Base-by-base conservation (phyloP, 768 basidiomycete species). In the Boletus speciosus region DNA sequence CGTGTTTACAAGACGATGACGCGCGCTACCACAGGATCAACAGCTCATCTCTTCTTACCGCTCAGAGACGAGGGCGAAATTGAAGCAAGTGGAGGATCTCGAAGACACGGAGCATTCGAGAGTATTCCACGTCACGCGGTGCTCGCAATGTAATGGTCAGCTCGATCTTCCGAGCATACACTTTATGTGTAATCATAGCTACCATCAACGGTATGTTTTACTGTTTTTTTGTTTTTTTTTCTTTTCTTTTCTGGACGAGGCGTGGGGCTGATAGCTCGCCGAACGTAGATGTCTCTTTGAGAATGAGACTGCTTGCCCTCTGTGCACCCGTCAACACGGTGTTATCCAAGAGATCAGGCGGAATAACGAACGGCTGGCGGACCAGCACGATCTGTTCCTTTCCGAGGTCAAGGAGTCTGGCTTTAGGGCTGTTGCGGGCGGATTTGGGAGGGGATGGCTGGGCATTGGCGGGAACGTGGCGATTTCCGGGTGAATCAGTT, bases 101-200 rank as follows among this genome's bases (percentile, higher is more conserved):
- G 80, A 85, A 5, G 88, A 96, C 70, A 77, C 84, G 7, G 81
- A 84, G 21, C 81, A 85, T 49, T 90, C 97, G 1, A 81, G 83
- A 19, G 88, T 98, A 21, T 97, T 98, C 77, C 94, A 98, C 66
- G 90, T 96, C 56, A 95, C 94, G 8, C 79, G 93, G 39, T 98
- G 97, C 70, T 87, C 95, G 21, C 81, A 86, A 5, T 98, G 97
- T 69, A 81, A 85, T 15, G 91, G 87, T 1, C 91, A 90, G 61
- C 82, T 98, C 55, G 95, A 98, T 67, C 81, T 98, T 10, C 96
- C 97, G 0, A 88, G 84, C 59, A 79, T 98, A 6, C 95, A 98
- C 70, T 98, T 98, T 66, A 97, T 98, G 96, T 99, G 96, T 71
- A 86, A 88, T 63, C 97, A 98, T 67, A 93, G 91, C 56, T 98